phyloP scores from a whole-genome alignment of 176 grass and related monocot species.

The Carex myosuroides region DNA sequence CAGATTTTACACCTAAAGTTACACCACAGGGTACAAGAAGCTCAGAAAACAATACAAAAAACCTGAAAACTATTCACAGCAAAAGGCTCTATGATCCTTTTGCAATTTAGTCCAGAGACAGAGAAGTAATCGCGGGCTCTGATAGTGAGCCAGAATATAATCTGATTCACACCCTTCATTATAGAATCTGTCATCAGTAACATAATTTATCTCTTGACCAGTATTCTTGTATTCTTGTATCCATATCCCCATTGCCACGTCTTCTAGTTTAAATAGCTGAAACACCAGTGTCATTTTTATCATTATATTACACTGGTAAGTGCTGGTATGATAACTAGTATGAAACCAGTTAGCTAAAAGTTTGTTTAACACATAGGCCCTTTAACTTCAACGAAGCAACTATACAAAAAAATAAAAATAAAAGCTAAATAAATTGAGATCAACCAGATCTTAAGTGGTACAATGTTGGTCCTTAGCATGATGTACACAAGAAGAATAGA shows the following conservation, averaged over 20 bases:
- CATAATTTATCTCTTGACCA: slow-evolving; percentile 56
- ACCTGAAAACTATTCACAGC: slow-evolving; percentile 52
- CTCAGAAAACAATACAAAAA: neutral
- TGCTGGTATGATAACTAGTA: neutral
- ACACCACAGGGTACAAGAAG: neutral
- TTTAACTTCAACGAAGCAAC: neutral
- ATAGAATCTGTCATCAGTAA: slow-evolving; percentile 66
- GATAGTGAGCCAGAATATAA: slow-evolving; percentile 87
- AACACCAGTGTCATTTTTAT: slow-evolving; percentile 2
- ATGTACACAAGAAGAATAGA: neutral
- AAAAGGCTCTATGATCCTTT: slow-evolving; percentile 51
- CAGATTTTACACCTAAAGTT: slow-evolving; percentile 1
- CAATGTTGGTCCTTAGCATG: neutral
- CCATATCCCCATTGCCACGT: slow-evolving; percentile 94
- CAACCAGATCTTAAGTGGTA: neutral
- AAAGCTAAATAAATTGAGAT: neutral
- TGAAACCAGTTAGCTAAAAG: neutral
- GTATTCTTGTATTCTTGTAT: slow-evolving; percentile 65
- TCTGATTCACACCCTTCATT: slow-evolving; percentile 71
- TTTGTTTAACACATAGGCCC: too few species aligned
- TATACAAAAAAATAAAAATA: neutral
- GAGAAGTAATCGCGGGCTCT: slow-evolving; percentile 70
- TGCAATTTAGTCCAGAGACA: slow-evolving; percentile 80
- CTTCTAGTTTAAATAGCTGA: slow-evolving; percentile 96
- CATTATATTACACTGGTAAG: neutral